These are phyloP conservation scores for Aquanectria penicillioides DNA, from an alignment of 2,329 filamentous ascomycete species.

Conservation along the genomic window DNA sequence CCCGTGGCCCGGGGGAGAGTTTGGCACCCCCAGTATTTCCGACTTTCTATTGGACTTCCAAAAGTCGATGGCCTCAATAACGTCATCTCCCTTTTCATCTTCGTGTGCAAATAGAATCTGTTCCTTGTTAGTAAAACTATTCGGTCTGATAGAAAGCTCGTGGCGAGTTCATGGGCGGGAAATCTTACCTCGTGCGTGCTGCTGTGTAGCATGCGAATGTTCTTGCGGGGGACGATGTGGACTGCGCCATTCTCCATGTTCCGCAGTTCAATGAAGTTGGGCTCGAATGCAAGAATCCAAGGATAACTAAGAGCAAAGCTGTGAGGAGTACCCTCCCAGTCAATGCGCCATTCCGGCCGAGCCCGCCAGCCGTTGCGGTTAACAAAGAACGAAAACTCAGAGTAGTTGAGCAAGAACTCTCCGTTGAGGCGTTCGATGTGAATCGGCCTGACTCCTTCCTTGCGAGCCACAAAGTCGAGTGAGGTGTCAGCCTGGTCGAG, in stretches of 20 bases:
- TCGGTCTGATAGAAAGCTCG: too few species aligned
- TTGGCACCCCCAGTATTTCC: slow-evolving; percentile 46
- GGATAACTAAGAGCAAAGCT: slow-evolving; percentile 95
- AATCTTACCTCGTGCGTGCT: slow-evolving; percentile 90
- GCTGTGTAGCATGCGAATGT: slow-evolving; percentile 96
- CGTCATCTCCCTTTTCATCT: slow-evolving; percentile 91
- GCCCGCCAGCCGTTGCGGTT: slow-evolving; percentile 98
- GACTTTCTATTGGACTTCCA: slow-evolving; percentile 77
- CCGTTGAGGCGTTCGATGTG: slow-evolving; percentile 97
- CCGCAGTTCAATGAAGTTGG: slow-evolving; percentile 96
- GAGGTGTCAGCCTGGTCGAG: slow-evolving; percentile 98
- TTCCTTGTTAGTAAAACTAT: slow-evolving; percentile 30
- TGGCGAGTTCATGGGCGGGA: too few species aligned
- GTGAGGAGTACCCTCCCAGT: slow-evolving; percentile 94
- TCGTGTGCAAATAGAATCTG: slow-evolving; percentile 98
- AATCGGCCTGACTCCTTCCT: slow-evolving; percentile 93
- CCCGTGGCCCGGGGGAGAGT: slow-evolving; percentile 16
- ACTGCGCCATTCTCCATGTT: slow-evolving; percentile 95
- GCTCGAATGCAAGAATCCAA: slow-evolving; percentile 96
- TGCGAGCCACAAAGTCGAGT: slow-evolving; percentile 93
- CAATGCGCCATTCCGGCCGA: slow-evolving; percentile 94
- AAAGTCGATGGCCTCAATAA: slow-evolving; percentile 95
- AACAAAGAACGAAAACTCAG: slow-evolving; percentile 98
- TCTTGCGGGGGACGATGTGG: slow-evolving; percentile 95
- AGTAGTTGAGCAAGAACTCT: slow-evolving; percentile 97